Percentiles rank a stretch among this genome's conserved stretches.
Evolutionary conservation across 2,329 filamentous ascomycete genomes (phyloP).

Genomic region (Trichoderma asperellum): DNA sequence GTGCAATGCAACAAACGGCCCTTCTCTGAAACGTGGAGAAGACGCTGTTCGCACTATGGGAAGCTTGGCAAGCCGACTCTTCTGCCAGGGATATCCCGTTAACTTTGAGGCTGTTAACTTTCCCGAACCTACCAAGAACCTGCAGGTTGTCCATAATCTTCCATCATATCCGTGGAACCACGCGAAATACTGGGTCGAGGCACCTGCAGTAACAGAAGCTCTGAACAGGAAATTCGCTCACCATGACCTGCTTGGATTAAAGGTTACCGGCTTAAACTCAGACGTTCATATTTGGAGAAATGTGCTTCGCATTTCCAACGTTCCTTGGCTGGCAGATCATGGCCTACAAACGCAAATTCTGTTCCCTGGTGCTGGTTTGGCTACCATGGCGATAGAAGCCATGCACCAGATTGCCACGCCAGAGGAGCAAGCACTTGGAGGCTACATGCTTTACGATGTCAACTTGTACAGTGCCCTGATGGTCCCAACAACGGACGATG

Average conservation of each 20-base stretch:
- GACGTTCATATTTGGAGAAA: neutral
- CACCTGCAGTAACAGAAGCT: conserved; percentile 35
- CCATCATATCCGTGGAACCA: conserved; percentile 48
- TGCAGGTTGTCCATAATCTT: neutral
- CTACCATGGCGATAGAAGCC: conserved; percentile 11
- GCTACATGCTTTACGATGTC: conserved; percentile 1
- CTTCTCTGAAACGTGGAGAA: conserved; percentile 30
- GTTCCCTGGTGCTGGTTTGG: conserved; percentile 8
- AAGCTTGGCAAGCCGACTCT: conserved; percentile 13
- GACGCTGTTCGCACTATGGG: conserved; percentile 32
- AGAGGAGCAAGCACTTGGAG: neutral
- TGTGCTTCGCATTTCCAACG: neutral
- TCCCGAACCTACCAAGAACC: neutral
- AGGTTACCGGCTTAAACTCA: neutral
- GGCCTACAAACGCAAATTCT: neutral
- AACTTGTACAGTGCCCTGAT: neutral
- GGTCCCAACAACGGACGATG: neutral
- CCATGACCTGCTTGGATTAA: conserved; percentile 7
- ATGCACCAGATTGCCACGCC: conserved; percentile 6
- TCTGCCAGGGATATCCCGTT: conserved; percentile 17
- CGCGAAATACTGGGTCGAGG: conserved; percentile 42
- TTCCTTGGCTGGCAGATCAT: neutral
- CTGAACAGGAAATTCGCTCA: conserved; percentile 33
- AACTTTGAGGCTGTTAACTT: neutral
- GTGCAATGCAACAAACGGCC: neutral